A percentile compares a stretch with the other conserved stretches of the same genome.
phyloP scores from a whole-genome alignment of 2,329 filamentous ascomycete species.

The Fulvia fulva region DNA sequence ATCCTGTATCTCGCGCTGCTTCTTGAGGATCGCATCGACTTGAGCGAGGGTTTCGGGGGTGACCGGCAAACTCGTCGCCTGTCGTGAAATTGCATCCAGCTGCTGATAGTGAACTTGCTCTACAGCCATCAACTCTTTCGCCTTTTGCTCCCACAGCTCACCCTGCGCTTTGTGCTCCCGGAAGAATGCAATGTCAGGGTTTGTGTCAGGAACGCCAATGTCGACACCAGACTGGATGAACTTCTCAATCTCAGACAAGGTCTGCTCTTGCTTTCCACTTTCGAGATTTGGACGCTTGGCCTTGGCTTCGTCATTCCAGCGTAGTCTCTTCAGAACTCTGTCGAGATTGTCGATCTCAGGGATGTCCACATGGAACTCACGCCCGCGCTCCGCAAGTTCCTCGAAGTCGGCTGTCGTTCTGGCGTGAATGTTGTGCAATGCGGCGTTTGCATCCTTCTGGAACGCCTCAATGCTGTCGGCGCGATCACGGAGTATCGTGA shows the following conservation, averaged over 20 bases:
- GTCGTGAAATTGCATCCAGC: constrained; percentile 81
- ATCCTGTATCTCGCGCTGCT: constrained; percentile 89
- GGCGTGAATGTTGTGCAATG: constrained; percentile 62
- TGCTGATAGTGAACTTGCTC: constrained; percentile 92
- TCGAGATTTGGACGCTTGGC: constrained; percentile 40
- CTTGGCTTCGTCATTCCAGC: constrained; percentile 79
- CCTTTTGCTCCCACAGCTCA: constrained; percentile 87
- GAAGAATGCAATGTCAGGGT: constrained; percentile 73
- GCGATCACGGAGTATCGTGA: constrained; percentile 77
- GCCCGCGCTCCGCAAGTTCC: constrained; percentile 84
- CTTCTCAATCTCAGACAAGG: constrained; percentile 71
- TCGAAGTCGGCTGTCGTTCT: constrained; percentile 73
- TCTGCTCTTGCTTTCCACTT: constrained; percentile 53
- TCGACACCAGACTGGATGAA: constrained; percentile 74
- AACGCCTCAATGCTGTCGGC: constrained; percentile 81
- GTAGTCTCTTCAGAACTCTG: constrained; percentile 74
- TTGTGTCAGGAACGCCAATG: constrained; percentile 72
- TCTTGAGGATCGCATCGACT: constrained; percentile 89
- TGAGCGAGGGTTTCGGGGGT: constrained; percentile 72
- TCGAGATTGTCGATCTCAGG: constrained; percentile 82
- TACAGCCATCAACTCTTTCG: constrained; percentile 85
- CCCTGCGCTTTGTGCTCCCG: constrained; percentile 72
- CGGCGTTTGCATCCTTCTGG: constrained; percentile 68
- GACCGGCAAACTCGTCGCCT: constrained; percentile 77
- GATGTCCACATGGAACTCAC: constrained; percentile 85